These are phyloP conservation scores for Debaryomyces singareniensis DNA, from an alignment of 1,139 yeast species.

Conservation along the genomic window DNA sequence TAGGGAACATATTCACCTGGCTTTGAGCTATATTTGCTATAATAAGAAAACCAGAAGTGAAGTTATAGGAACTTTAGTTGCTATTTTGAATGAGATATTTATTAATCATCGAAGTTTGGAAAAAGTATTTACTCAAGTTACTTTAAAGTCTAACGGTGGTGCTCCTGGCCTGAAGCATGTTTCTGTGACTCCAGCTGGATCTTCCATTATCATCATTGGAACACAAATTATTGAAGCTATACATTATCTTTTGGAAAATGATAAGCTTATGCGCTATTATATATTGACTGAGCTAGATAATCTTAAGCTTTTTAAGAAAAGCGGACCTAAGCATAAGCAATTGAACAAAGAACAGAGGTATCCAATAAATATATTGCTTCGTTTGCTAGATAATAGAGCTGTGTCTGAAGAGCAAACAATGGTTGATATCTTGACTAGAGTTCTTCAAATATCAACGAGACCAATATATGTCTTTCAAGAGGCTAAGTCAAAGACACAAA, in stretches of 20 bases:
- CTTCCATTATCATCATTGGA: conserved; percentile 66
- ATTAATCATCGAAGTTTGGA: conserved; percentile 57
- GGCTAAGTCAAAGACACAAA: conserved; percentile 10
- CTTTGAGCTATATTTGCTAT: conserved; percentile 63
- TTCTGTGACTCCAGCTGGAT: conserved; percentile 48
- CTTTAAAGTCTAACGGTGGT: conserved; percentile 24
- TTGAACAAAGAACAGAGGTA: conserved; percentile 44
- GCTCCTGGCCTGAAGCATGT: conserved; percentile 10
- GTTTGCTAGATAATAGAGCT: conserved; percentile 54
- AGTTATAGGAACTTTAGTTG: conserved; percentile 61
- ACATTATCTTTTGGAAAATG: conserved; percentile 64
- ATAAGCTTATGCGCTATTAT: conserved; percentile 64
- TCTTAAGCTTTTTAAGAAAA: conserved; percentile 42
- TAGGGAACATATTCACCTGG: conserved; percentile 59
- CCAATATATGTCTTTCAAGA: conserved; percentile 53
- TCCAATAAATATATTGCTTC: conserved; percentile 67
- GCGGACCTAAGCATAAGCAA: conserved; percentile 22
- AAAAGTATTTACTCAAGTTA: conserved; percentile 54
- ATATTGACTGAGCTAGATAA: conserved; percentile 79
- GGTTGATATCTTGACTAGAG: conserved; percentile 70
- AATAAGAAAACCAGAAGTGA: conserved; percentile 78
- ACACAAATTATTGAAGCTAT: conserved; percentile 74
- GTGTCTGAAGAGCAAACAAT: conserved; percentile 68
- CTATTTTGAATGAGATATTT: conserved; percentile 71
- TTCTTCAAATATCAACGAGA: conserved; percentile 70